Base-by-base conservation (phyloP, 1,139 yeast genomes). In the Geotrichum histeridarum region DNA sequence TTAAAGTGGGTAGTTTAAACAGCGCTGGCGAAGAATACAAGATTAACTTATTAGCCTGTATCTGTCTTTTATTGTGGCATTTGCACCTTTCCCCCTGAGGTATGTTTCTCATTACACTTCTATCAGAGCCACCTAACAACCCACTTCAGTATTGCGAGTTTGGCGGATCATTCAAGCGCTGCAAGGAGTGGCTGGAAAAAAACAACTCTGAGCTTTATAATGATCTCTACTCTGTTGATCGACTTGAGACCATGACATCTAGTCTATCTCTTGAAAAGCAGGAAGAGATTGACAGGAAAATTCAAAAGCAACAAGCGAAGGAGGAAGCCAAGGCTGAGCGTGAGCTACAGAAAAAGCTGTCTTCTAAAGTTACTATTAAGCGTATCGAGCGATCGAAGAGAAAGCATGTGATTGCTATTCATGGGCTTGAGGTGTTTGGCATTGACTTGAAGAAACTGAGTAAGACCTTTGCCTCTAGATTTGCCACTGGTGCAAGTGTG, bases 401-500 rank as follows among this genome's bases (percentile, higher is more conserved):
- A 64, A 91, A 91, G 70, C 90, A 86, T 68, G 87, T 90, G 55
- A 85, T 90, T 56, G 86, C 95, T 35, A 84, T 91, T 54, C 79
- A 86, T 15, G 97, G 97, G 22, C 77, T 91, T 60, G 98, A 91
- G 67, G 89, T 90, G 48, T 86, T 89, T 69, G 93, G 67, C 12
- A 81, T 89, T 59, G 97, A 91, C 67, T 78, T 88, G 79, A 93
- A 93, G 75, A 90, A 90, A 67, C 77, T 89, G 62, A 87, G 96
- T 47, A 93, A 93, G 76, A 84, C 90, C 0, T 89, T 93, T 71
- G 95, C 97, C 0, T 84, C 94, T 42, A 89, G 88, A 70, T 93
- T 91, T 68, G 99, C 99, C 22, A 91, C 98, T 2, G 99, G 99
- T 48, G 94, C 97, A 30, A 83, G 94, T 45, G 96, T 91, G n/a